phyloP scores from a whole-genome alignment of 805 yeast species.

The Spathaspora girioi region DNA sequence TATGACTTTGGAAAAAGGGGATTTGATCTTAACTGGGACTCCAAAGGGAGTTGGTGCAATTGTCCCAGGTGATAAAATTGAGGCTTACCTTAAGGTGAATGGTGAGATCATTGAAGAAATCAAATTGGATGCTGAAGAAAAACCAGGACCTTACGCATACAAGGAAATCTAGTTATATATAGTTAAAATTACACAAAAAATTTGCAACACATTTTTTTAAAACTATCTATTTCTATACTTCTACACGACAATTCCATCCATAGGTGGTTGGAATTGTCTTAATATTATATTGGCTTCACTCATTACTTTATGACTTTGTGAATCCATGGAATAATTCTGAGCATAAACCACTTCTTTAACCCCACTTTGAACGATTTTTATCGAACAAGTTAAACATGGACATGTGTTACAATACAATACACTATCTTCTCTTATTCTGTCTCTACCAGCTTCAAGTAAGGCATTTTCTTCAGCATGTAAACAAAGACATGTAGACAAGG shows the following conservation, averaged over 20 bases:
- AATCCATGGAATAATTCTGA: slow-evolving; percentile 90
- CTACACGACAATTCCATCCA: slow-evolving; percentile 29
- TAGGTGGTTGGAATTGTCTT: slow-evolving; percentile 46
- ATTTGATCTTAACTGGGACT: slow-evolving; percentile 89
- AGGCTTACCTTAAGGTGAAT: slow-evolving; percentile 56
- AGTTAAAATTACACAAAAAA: background rate
- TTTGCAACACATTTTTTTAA: background rate
- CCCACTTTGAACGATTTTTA: slow-evolving; percentile 92
- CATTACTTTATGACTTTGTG: slow-evolving; percentile 65
- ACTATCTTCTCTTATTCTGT: slow-evolving; percentile 54
- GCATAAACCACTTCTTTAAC: slow-evolving; percentile 89
- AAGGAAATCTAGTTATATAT: slow-evolving; percentile 22
- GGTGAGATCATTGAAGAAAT: slow-evolving; percentile 56
- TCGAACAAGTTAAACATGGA: slow-evolving; percentile 94
- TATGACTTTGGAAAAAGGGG: slow-evolving; percentile 90
- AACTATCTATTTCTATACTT: background rate
- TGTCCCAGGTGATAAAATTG: slow-evolving; percentile 71
- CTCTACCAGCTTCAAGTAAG: slow-evolving; percentile 88
- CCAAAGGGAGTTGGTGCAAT: slow-evolving; percentile 95
- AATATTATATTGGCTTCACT: slow-evolving; percentile 68
- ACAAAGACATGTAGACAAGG: slow-evolving; percentile 81
- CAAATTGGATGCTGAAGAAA: slow-evolving; percentile 49
- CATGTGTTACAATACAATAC: slow-evolving; percentile 92
- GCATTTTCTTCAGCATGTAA: slow-evolving; percentile 98
- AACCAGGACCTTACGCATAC: slow-evolving; percentile 44